Percentiles rank a stretch among this genome's conserved stretches.
Evolutionary conservation across 202 grass and related monocot genomes (phyloP).

Genomic region (Panicum virgatum): DNA sequence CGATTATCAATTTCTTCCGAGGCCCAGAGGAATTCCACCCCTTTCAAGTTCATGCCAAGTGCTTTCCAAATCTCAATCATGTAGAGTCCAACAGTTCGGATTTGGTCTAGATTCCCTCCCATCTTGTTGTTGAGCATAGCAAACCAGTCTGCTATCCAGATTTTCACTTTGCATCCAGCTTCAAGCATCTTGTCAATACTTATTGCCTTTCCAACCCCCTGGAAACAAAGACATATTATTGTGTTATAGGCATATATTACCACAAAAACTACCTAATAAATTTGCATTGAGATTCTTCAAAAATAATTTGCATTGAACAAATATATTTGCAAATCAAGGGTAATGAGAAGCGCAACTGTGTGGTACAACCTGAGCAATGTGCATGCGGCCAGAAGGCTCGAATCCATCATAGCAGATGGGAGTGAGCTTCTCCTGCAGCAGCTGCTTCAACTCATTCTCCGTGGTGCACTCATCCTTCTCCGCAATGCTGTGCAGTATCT

Average conservation of each 20-base stretch:
- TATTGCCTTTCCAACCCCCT: slow-evolving; percentile 50
- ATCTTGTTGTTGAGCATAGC: slow-evolving; percentile 60
- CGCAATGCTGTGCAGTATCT: too few relatives aligned
- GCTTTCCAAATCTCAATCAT: slow-evolving; percentile 62
- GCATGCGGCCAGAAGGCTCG: background rate
- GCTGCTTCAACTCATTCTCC: too few relatives aligned
- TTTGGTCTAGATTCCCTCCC: slow-evolving; percentile 52
- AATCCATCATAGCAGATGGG: background rate
- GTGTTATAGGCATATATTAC: too few relatives aligned
- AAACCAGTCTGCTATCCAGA: slow-evolving; percentile 64
- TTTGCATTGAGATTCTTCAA: too few relatives aligned
- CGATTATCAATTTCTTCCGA: slow-evolving; percentile 48
- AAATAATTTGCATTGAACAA: too few relatives aligned
- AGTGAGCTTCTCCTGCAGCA: too few relatives aligned
- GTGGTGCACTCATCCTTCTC: too few relatives aligned
- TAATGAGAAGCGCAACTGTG: background rate
- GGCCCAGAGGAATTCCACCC: slow-evolving; percentile 56
- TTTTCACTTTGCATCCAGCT: slow-evolving; percentile 55
- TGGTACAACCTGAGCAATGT: background rate
- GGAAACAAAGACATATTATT: too few relatives aligned
- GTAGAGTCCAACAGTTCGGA: slow-evolving; percentile 48
- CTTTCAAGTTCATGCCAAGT: slow-evolving; percentile 43
- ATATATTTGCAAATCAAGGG: too few relatives aligned
- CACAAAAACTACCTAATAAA: too few relatives aligned
- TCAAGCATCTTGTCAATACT: slow-evolving; percentile 53